Evolutionary conservation across 2,329 filamentous ascomycete species (phyloP).

Genomic region (Alternaria solani): DNA sequence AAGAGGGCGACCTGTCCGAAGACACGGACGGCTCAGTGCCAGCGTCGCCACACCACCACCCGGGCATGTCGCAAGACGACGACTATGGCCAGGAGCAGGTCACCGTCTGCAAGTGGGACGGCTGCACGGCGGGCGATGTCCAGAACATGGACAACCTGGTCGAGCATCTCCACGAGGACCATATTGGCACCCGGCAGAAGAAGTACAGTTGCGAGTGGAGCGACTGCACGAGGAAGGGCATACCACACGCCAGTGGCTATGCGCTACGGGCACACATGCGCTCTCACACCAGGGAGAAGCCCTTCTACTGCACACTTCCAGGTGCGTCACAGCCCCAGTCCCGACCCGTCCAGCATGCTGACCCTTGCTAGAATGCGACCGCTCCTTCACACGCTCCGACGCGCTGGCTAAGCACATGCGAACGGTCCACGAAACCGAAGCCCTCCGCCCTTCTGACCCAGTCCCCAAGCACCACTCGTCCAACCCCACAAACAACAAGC

Average conservation of each 20-base stretch:
- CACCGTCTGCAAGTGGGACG: constrained; percentile 60
- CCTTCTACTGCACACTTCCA: constrained; percentile 94
- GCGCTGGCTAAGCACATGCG: constrained; percentile 98
- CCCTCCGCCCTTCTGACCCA: constrained; percentile 77
- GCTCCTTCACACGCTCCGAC: constrained; percentile 94
- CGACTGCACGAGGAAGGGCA: constrained; percentile 85
- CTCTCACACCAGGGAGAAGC: constrained; percentile 97
- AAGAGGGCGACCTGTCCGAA: constrained; percentile 76
- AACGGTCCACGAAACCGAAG: constrained; percentile 97
- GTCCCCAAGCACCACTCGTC: constrained; percentile 70
- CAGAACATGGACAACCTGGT: constrained; percentile 62
- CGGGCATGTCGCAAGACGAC: constrained; percentile 53
- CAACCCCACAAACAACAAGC: constrained; percentile 57
- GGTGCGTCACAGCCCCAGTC: constrained; percentile 65
- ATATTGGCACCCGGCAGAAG: constrained; percentile 92
- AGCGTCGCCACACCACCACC: constrained; percentile 58
- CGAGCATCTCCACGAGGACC: constrained; percentile 76
- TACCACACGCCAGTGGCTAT: constrained; percentile 93
- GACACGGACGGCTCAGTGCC: constrained; percentile 84
- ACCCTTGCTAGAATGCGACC: constrained; percentile 79
- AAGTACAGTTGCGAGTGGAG: constrained; percentile 99
- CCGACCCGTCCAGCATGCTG: not conserved
- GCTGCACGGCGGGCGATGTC: constrained; percentile 58
- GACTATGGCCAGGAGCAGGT: constrained; percentile 55
- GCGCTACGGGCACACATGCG: constrained; percentile 97